These are phyloP conservation scores for Nannizziopsis arthrosporioides DNA, from an alignment of 2,329 filamentous ascomycete genomes.

Conservation along the genomic window DNA sequence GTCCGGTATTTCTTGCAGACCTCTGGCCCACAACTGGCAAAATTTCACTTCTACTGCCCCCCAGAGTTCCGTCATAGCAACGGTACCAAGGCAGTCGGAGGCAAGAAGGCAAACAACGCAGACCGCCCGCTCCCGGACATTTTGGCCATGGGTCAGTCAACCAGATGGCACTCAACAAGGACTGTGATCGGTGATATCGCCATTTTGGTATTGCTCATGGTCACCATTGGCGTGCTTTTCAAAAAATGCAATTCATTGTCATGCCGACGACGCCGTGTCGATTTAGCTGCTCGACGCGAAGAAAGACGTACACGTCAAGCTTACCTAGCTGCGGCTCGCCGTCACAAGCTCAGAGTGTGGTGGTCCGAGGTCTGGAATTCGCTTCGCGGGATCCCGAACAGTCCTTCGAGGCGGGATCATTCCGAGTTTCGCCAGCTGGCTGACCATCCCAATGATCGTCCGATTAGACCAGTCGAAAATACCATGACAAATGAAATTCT, in stretches of 20 bases:
- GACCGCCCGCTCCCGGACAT: not conserved
- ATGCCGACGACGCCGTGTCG: slow-evolving; percentile 41
- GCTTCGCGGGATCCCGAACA: slow-evolving; percentile 18
- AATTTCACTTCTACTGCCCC: not conserved
- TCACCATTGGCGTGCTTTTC: slow-evolving; percentile 28
- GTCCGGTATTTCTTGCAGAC: slow-evolving; percentile 13
- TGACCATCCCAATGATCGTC: slow-evolving; percentile 24
- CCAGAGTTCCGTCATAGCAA: not conserved
- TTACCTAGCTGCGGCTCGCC: slow-evolving; percentile 44
- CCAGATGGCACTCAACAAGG: slow-evolving; percentile 9
- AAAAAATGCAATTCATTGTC: slow-evolving; percentile 30
- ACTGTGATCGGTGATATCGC: slow-evolving; percentile 27
- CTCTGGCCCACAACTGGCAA: not conserved
- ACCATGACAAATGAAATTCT: slow-evolving; percentile 41
- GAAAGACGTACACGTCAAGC: slow-evolving; percentile 42
- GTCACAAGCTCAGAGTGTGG: slow-evolving; percentile 41
- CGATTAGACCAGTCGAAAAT: slow-evolving; percentile 37
- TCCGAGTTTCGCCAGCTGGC: not conserved
- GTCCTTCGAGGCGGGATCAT: not conserved
- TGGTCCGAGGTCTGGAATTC: slow-evolving; percentile 44
- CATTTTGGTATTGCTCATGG: slow-evolving; percentile 34
- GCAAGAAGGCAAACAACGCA: not conserved
- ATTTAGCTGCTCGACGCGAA: slow-evolving; percentile 43
- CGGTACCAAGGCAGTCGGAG: not conserved
- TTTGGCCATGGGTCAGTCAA: slow-evolving; percentile 6